Evolutionary conservation across 1,284 basidiomycete genomes (phyloP).

Genomic region (Papiliotrema laurentii): DNA sequence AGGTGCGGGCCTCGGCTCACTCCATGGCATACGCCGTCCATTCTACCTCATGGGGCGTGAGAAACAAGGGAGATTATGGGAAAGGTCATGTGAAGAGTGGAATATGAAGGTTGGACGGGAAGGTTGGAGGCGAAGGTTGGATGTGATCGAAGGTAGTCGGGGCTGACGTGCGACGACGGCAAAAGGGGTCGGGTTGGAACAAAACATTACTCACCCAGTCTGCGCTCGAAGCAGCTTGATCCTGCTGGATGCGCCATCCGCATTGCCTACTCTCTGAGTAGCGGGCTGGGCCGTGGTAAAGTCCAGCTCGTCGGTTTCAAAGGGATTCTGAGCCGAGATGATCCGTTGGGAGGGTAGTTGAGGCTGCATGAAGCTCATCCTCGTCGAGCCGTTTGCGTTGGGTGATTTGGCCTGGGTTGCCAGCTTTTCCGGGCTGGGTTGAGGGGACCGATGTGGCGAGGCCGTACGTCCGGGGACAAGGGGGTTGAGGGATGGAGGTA

Average conservation of each 20-base stretch:
- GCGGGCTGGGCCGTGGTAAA: background rate
- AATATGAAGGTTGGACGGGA: too few species aligned
- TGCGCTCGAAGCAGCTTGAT: background rate
- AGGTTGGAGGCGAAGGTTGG: too few species aligned
- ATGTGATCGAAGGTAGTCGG: too few species aligned
- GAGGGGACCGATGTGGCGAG: conserved; percentile 8
- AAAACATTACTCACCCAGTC: background rate
- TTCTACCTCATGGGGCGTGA: too few species aligned
- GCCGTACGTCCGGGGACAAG: conserved; percentile 17
- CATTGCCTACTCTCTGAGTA: background rate
- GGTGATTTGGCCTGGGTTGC: background rate
- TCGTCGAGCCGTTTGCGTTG: background rate
- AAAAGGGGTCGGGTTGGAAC: background rate
- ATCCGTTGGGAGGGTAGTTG: conserved; percentile 4
- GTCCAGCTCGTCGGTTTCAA: conserved; percentile 10
- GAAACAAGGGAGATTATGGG: too few species aligned
- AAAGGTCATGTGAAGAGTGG: too few species aligned
- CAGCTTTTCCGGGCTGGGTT: background rate
- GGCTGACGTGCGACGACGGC: too few species aligned
- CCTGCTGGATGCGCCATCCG: background rate
- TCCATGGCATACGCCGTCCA: too few species aligned
- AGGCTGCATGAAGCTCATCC: conserved; percentile 1
- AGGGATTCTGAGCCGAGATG: conserved; percentile 9
- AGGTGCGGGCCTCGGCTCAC: too few species aligned
- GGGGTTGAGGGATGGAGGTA: conserved; percentile 15